Base-by-base conservation (phyloP, 1,284 basidiomycete genomes). In the Porodaedalea pini region DNA sequence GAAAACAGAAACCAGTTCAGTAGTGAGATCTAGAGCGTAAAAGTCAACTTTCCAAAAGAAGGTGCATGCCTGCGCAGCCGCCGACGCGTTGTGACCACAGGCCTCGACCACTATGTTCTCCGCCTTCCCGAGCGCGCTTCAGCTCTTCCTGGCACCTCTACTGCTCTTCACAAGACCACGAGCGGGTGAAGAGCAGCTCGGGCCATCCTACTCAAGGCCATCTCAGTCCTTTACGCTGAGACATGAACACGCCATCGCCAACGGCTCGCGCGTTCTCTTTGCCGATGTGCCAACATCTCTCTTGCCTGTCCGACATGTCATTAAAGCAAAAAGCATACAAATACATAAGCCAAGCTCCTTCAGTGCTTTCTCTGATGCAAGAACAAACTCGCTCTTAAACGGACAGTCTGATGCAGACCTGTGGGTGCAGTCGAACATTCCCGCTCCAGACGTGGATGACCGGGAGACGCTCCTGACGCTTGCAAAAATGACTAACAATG, bases 341-440 rank as follows among this genome's bases (percentile, higher is more conserved):
- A 61, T 60, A 6, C 55, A 61, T 39, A 40, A 49, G 29, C 61
- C 62, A 13, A 56, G 43, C 6, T 64, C 62, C 5, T 57, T 51
- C 17, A 41, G 37, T 19, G 59, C 61, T n/a, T 58, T 58, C 34
- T 45, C 47, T 11, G n/a, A 31, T 11, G 57, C 61, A 23, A 43
- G 61, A 36, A 2, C 39, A 5, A 51, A 8, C 13, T 19, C 36
- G 21, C 29, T n/a, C 15, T 23, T 41, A 13, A 49, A 50, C 25
- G 47, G 31, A 27, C 34, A 57, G 21, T 39, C 47, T 25, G 61
- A 61, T 29, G 57, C 59, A 13, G 29, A 60, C 25, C 21, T 56
- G 15, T 91, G 89, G 88, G 75, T 82, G 6, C 80, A 83, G 66
- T 79, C 83, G 10, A 80, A 82, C 57, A 69, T 86, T 3, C 32